Percentiles rank a stretch among this genome's conserved stretches.
phyloP scores from a whole-genome alignment of 2,329 filamentous ascomycete genomes.

The Pseudonectria buxi region DNA sequence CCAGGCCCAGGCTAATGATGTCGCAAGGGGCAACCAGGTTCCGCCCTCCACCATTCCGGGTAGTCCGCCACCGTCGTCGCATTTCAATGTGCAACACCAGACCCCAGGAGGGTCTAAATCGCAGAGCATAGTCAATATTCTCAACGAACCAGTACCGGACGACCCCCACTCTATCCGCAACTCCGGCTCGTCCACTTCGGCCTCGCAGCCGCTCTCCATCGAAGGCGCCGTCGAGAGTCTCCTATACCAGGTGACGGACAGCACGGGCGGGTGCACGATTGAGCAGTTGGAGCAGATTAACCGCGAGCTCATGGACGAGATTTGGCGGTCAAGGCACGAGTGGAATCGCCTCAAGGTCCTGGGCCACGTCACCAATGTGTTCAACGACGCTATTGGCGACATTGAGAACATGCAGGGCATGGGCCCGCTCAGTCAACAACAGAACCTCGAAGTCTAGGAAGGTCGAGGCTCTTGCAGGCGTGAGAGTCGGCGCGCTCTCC shows the following conservation, averaged over 20 bases:
- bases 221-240: conserved; percentile 49
- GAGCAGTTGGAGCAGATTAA: conserved; percentile 95
- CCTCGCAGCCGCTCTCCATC: conserved; percentile 39
- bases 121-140: conserved; percentile 28
- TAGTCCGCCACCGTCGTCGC: conserved; percentile 33
- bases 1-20: conserved; percentile 29
- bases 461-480: neutral
- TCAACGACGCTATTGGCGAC: conserved; percentile 67
- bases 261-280: conserved; percentile 72
- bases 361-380: conserved; percentile 56
- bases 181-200: conserved; percentile 34
- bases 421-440: conserved; percentile 36
- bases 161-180: conserved; percentile 25
- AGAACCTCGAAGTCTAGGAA: conserved; percentile 8
- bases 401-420: conserved; percentile 51
- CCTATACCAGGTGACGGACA: conserved; percentile 55
- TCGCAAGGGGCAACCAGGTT: conserved; percentile 24
- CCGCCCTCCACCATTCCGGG: conserved; percentile 20
- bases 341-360: conserved; percentile 78
- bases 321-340: conserved; percentile 73
- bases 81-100: conserved; percentile 21
- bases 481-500: too few species aligned
- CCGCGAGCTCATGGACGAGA: conserved; percentile 78
- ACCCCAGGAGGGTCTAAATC: conserved; percentile 29
- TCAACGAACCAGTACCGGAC: conserved; percentile 35